Evolutionary conservation across 2,329 filamentous ascomycete species (phyloP).

Genomic region (Chrysoporthe puriensis): DNA sequence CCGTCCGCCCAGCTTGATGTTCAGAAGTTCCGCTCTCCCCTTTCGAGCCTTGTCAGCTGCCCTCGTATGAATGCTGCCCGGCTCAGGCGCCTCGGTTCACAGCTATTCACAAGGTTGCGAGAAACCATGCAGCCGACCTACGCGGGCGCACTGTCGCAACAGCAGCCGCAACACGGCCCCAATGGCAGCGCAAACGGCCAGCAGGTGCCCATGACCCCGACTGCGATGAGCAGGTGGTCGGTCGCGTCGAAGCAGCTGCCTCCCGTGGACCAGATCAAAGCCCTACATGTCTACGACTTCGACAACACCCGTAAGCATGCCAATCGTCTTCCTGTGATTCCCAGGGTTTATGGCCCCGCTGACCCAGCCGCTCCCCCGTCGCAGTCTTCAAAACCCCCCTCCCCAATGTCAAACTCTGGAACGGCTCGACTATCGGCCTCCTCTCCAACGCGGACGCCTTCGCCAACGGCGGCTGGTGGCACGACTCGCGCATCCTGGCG

Average conservation of each 20-base stretch:
- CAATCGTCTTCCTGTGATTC: not conserved
- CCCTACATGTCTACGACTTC: conserved; percentile 95
- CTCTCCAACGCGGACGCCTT: conserved; percentile 78
- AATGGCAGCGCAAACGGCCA: conserved; percentile 16
- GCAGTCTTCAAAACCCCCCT: conserved; percentile 88
- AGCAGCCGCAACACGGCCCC: conserved; percentile 2
- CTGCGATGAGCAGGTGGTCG: conserved; percentile 30
- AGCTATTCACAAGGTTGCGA: conserved; percentile 9
- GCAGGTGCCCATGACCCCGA: conserved; percentile 26
- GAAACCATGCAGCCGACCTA: conserved; percentile 23
- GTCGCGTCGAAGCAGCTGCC: conserved; percentile 28
- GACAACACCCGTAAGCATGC: conserved; percentile 83
- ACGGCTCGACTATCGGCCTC: conserved; percentile 73
- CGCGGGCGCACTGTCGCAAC: conserved; percentile 25
- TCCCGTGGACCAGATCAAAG: conserved; percentile 66
- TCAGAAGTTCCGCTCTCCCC: not conserved
- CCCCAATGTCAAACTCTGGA: conserved; percentile 89
- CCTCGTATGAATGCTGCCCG: conserved; percentile 18
- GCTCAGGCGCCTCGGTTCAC: conserved; percentile 10
- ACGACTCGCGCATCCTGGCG: conserved; percentile 82
- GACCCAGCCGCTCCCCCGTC: conserved; percentile 22
- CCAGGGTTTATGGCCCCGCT: conserved; percentile 14
- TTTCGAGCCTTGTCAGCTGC: no score
- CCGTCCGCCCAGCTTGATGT: not conserved
- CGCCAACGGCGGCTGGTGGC: conserved; percentile 93